Conservation (phyloP, 495 filamentous ascomycete species). For the Paragyromitra xinjiangensis region DNA sequence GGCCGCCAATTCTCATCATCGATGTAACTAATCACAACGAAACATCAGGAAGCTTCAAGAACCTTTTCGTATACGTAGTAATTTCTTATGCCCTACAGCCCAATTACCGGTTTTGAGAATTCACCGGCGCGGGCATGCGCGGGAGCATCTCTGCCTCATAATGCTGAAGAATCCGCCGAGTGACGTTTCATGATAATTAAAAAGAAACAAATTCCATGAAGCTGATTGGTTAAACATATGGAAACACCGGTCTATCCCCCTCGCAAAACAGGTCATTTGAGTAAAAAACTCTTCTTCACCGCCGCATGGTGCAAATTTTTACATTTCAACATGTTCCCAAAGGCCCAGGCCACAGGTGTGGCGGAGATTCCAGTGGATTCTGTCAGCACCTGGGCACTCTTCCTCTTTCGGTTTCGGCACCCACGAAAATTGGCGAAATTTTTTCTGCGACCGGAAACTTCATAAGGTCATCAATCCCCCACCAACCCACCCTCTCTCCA, state of each 20-base stretch:
- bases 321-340: conserved; percentile 21
- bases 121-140: background rate
- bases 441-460: conserved; percentile 36
- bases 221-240: conserved; percentile 5
- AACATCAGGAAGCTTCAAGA: background rate
- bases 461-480: conserved; percentile 58
- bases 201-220: background rate
- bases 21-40: background rate
- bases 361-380: conserved; percentile 47
- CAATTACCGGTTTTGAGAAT: background rate
- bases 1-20: background rate
- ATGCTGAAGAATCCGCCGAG: conserved; percentile 18
- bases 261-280: background rate
- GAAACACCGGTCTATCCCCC: background rate
- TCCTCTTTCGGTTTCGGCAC: conserved; percentile 46
- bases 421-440: conserved; percentile 47
- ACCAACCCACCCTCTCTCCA: conserved; percentile 58
- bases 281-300: background rate
- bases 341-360: conserved; percentile 13
- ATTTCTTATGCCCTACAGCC: background rate
- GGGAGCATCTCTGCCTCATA: background rate
- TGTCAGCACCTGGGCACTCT: conserved; percentile 31
- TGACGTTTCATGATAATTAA: conserved; percentile 14
- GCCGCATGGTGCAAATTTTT: conserved; percentile 26
- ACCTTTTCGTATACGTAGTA: background rate